These are phyloP conservation scores for Haematococcus sp. DNA, from an alignment of 139 green algal species.

Conservation along the genomic window DNA sequence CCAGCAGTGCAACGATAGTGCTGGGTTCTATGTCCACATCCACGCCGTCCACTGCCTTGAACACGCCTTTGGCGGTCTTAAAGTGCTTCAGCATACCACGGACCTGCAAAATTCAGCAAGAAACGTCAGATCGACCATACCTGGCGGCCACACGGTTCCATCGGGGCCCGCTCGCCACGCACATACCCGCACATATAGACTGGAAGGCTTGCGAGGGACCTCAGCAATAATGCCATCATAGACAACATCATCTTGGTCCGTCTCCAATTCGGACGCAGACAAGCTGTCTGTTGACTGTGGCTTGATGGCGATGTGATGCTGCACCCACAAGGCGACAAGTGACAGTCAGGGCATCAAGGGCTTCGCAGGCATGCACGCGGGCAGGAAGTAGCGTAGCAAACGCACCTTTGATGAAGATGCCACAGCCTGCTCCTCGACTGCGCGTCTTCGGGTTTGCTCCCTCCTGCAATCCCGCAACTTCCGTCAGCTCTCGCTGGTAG, in stretches of 20 bases:
- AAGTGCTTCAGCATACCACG: slow-evolving; percentile 72
- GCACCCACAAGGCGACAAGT: no score
- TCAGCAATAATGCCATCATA: slow-evolving; percentile 41
- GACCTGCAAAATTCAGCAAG: slow-evolving; percentile 34
- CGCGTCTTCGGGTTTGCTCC: no score
- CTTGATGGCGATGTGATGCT: background rate
- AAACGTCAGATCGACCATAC: background rate
- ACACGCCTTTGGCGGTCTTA: slow-evolving; percentile 55
- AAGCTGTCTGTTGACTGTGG: background rate
- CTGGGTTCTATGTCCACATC: slow-evolving; percentile 61
- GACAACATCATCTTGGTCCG: slow-evolving; percentile 12
- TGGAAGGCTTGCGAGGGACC: slow-evolving; percentile 8
- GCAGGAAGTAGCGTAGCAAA: no score
- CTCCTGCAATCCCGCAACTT: no score
- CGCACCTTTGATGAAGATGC: no score
- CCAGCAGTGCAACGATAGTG: slow-evolving; percentile 74
- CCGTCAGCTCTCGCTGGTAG: no score
- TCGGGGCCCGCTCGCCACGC: background rate
- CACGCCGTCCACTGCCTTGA: slow-evolving; percentile 66
- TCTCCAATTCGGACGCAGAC: background rate
- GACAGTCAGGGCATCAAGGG: no score
- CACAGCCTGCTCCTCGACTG: no score
- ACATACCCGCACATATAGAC: slow-evolving; percentile 43
- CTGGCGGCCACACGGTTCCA: background rate
- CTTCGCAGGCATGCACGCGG: no score